These are phyloP conservation scores for Pichia paraexigua DNA, from an alignment of 805 yeast genomes.

Conservation along the genomic window DNA sequence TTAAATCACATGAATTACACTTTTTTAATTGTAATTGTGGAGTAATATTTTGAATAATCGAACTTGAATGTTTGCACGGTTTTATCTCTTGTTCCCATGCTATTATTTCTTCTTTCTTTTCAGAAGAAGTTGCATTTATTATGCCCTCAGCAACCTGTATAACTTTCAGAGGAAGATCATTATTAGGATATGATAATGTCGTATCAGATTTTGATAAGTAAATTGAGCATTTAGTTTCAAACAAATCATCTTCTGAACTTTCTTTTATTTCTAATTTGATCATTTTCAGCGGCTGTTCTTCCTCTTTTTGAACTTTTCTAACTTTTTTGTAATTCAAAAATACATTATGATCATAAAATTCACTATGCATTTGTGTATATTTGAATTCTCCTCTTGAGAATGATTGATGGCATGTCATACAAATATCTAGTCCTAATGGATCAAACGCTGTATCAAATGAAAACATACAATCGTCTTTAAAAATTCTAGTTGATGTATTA, in stretches of 20 bases:
- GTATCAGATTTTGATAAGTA: slow-evolving; percentile 31
- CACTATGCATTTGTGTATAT: slow-evolving; percentile 52
- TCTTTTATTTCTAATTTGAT: slow-evolving; percentile 63
- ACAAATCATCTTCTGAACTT: slow-evolving; percentile 54
- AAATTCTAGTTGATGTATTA: slow-evolving; percentile 36
- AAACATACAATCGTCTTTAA: slow-evolving; percentile 86
- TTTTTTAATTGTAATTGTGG: slow-evolving; percentile 29
- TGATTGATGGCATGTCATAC: slow-evolving; percentile 65
- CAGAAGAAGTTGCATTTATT: slow-evolving; percentile 49
- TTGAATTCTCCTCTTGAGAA: slow-evolving; percentile 42
- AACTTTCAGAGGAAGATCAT: slow-evolving; percentile 24
- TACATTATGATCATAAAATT: slow-evolving; percentile 42
- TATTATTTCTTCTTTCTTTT: slow-evolving; percentile 59
- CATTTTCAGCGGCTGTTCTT: slow-evolving; percentile 36
- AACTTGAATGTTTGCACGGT: slow-evolving; percentile 69
- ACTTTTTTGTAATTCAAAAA: slow-evolving; percentile 54
- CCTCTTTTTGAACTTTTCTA: slow-evolving; percentile 34
- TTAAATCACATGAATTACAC: slow-evolving; percentile 55
- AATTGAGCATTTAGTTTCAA: slow-evolving; percentile 36
- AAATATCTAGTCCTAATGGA: slow-evolving; percentile 59
- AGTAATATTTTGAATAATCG: slow-evolving; percentile 35
- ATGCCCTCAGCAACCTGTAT: slow-evolving; percentile 35
- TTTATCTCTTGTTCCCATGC: slow-evolving; percentile 88
- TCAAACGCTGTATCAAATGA: slow-evolving; percentile 65
- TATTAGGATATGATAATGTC: slow-evolving; percentile 23